Base-by-base conservation (phyloP, 2,329 filamentous ascomycete genomes). In the Alternaria solani region DNA sequence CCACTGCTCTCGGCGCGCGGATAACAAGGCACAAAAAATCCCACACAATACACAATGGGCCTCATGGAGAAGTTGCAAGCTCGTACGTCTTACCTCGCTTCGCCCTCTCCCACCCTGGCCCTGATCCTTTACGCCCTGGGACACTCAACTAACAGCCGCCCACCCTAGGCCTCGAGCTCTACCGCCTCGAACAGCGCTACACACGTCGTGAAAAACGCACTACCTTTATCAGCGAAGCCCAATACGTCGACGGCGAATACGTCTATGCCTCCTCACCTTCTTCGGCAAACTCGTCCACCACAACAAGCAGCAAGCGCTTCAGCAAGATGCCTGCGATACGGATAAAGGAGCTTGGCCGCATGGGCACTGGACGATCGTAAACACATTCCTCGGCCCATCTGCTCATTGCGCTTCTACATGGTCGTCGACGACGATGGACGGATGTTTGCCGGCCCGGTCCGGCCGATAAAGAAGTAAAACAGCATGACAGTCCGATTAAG, bases 161-260 rank as follows among this genome's bases (percentile, higher is more conserved):
- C 12, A 36, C 46, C 20, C 59, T 62, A 88, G 79, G 94, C 81
- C 87, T 96, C 73, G 93, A 98, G 84, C 88, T 98, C 75, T 95
- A 96, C 85, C 92, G 93, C 51, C 89, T 98, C 69, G 94, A 98
- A 83, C 91, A 97, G 83, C 91, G 93, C 72, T 98, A 98, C 84
- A 96, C 94, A 52, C 91, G 91, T 74, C 91, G 93, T 77, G 93
- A 94, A 73, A 92, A 94, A 71, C 92, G 94, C 78, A 94, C 89
- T 55, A 95, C 92, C 62, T 97, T 96, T 79, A 89, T 91, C 75
- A 93, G 91, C 75, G 93, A 92, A 73, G 94, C 93, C 30, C 87
- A 92, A 78, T 98, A 98, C 80, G 91, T 97, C 66, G 92, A 98
- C 77, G 95, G 94, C 80, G 94, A 97, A 83, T 97, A 97, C 82